Conservation (phyloP, 2,329 filamentous ascomycete species). For the Diaporthe sp. region DNA sequence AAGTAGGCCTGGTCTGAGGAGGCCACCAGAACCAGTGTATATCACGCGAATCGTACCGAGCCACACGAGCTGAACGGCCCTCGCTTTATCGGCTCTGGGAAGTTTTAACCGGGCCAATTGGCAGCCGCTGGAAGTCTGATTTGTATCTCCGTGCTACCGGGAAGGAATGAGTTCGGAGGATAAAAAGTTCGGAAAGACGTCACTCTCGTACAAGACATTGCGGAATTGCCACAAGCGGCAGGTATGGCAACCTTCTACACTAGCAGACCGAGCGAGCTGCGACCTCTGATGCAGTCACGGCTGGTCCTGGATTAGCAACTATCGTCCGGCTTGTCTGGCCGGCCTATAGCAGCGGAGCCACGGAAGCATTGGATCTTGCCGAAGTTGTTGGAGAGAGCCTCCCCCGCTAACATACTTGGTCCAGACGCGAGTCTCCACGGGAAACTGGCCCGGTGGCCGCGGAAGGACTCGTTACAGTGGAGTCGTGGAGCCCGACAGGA, state of each 20-base stretch:
- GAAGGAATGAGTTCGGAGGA: not conserved
- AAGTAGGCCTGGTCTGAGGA: not conserved
- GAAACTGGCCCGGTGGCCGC: not conserved
- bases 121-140: not conserved
- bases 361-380: constrained; percentile 7
- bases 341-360: constrained; percentile 9
- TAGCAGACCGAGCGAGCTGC: not conserved
- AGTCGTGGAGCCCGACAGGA: not conserved
- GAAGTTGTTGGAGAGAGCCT: not conserved
- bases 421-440: constrained; percentile 10
- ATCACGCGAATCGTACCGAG: not conserved
- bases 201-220: not conserved
- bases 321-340: not conserved
- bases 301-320: not conserved
- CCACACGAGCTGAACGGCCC: not conserved
- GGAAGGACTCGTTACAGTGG: not conserved
- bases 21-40: not conserved
- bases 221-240: not conserved
- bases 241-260: not conserved
- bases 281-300: not conserved
- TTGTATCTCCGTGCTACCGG: not conserved
- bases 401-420: constrained; percentile 13
- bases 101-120: not conserved
- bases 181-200: not conserved
- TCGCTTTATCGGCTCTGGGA: not conserved